Evolutionary conservation across 768 basidiomycete genomes (phyloP).

Genomic region (Coprinopsis strossmayeri): DNA sequence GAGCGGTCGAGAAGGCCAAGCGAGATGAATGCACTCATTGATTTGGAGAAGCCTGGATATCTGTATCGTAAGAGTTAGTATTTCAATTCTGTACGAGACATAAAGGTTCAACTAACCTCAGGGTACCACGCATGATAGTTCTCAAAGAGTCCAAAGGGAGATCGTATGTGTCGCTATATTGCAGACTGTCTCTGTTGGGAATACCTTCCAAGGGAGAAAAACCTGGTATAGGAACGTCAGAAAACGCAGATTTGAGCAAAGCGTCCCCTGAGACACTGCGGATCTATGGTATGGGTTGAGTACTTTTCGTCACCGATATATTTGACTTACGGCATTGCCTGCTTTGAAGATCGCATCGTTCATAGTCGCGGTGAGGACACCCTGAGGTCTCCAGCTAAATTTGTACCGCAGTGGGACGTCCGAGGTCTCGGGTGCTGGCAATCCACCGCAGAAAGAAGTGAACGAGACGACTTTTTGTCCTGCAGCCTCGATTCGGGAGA

Average conservation of each 20-base stretch:
- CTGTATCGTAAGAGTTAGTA: conserved; percentile 26
- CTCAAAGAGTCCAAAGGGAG: conserved; percentile 38
- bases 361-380: conserved; percentile 74
- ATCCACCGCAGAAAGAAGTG: conserved; percentile 87
- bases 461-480: conserved; percentile 63
- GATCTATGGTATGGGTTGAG: conserved; percentile 25
- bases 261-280: conserved; percentile 41
- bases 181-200: conserved; percentile 77
- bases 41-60: conserved; percentile 74
- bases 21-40: conserved; percentile 66
- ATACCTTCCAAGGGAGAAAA: conserved; percentile 73
- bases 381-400: conserved; percentile 89
- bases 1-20: conserved; percentile 60
- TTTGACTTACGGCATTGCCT: conserved; percentile 38
- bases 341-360: conserved; percentile 68
- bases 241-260: conserved; percentile 55
- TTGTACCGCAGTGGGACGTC: conserved; percentile 80
- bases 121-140: conserved; percentile 78
- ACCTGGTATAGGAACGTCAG: conserved; percentile 56
- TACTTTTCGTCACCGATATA: background rate
- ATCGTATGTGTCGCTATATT: conserved; percentile 62
- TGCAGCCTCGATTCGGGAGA: conserved; percentile 43
- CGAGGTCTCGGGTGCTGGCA: conserved; percentile 44
- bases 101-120: conserved; percentile 43
- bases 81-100: background rate